A percentile compares a stretch with the other conserved stretches of the same genome.
phyloP scores from a whole-genome alignment of 2,329 filamentous ascomycete species.

The Penicillium vulpinum region DNA sequence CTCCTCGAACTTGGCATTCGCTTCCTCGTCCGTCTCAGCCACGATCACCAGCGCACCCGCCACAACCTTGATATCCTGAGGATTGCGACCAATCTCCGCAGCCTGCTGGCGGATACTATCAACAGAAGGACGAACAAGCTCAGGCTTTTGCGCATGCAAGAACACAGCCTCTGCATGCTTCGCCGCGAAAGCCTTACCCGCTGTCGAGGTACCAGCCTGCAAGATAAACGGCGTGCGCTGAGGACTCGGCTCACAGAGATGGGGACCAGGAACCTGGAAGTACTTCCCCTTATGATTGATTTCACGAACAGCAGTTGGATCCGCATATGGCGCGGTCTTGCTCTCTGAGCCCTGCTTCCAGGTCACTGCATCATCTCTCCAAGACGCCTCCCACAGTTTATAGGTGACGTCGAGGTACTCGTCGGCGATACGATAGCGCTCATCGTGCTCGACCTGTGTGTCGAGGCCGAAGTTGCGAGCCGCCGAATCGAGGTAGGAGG shows the following conservation, averaged over 20 bases:
- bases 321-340: conserved; percentile 30
- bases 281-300: conserved; percentile 45
- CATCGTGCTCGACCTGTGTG: conserved; percentile 51
- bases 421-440: conserved; percentile 51
- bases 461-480: conserved; percentile 50
- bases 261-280: conserved; percentile 47
- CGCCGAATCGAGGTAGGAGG: conserved; percentile 50
- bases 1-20: conserved; percentile 45
- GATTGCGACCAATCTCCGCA: conserved; percentile 40
- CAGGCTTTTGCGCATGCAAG: conserved; percentile 46
- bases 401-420: conserved; percentile 51
- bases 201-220: conserved; percentile 50
- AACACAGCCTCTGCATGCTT: conserved; percentile 51
- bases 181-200: conserved; percentile 49
- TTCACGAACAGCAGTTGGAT: conserved; percentile 37
- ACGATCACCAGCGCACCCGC: conserved; percentile 48
- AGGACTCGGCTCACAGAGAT: conserved; percentile 47
- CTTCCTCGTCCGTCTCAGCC: conserved; percentile 47
- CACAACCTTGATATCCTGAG: conserved; percentile 46
- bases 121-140: conserved; percentile 44
- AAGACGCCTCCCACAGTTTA: conserved; percentile 56
- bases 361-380: conserved; percentile 46
- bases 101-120: conserved; percentile 45
- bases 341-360: conserved; percentile 20
- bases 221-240: conserved; percentile 52